Conservation (phyloP, 495 filamentous ascomycete genomes). For the Neurospora sp. region DNA sequence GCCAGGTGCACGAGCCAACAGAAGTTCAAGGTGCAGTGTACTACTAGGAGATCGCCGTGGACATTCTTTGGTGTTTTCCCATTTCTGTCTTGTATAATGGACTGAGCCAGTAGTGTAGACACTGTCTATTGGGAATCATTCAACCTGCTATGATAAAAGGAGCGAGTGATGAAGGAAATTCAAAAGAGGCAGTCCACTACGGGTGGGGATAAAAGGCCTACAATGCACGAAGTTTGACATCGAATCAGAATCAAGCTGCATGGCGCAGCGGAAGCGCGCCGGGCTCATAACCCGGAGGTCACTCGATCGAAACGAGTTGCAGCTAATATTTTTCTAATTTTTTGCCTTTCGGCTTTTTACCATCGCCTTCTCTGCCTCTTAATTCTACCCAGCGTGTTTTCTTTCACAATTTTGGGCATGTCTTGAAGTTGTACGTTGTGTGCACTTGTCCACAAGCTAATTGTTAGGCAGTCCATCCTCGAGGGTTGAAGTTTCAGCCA, state of each 20-base stretch:
- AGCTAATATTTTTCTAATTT: not conserved
- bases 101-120: too few relatives aligned
- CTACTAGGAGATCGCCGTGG: too few relatives aligned
- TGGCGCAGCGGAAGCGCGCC: conserved; percentile 10
- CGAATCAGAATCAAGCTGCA: conserved; percentile 1
- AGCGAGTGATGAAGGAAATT: not conserved
- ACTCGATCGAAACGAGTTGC: conserved; percentile 9
- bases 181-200: not conserved
- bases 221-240: not conserved
- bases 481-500: not conserved
- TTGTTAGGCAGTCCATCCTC: not conserved
- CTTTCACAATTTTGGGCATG: not conserved
- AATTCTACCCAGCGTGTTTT: not conserved
- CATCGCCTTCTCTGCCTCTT: too few relatives aligned
- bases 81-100: too few relatives aligned
- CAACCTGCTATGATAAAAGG: too few relatives aligned
- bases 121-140: too few relatives aligned
- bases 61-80: too few relatives aligned
- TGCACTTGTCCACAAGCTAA: not conserved
- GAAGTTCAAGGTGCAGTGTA: too few relatives aligned
- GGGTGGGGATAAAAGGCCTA: not conserved
- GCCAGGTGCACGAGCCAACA: not conserved
- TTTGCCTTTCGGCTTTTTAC: too few relatives aligned
- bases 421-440: too few relatives aligned
- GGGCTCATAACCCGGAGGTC: conserved; percentile 10